Base-by-base conservation (phyloP, 805 yeast genomes). In the Ogataea nakhonphanomensis region DNA sequence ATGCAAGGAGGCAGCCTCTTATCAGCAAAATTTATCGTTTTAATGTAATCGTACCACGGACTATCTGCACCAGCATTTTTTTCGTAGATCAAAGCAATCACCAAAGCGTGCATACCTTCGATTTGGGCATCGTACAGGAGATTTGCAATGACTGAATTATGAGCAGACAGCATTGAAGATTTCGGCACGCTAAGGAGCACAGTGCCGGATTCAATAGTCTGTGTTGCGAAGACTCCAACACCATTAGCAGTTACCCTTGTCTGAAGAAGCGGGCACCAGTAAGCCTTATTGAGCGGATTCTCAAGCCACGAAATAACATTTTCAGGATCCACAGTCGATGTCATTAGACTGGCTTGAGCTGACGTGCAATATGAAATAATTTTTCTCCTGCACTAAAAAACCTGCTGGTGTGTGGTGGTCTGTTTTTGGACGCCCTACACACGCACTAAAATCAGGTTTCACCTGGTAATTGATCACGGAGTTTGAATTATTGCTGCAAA, bases 41-140 rank as follows among this genome's bases (percentile, higher is more conserved):
- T 60, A 32, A 90, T 65, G 57, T 83, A 91, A 3, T 65, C 68
- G 44, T 44, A 68, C 97, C 97, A 91, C 5, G 95, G 96, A n/a
- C 95, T 83, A 4, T 58, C 50, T n/a, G 68, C 64, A 2, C 76
- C 77, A 33, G 72, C 64, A 3, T 76, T 64, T 39, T 69, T 60
- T 57, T 91, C 98, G 54, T 85, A 88, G 21, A 89, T 66, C 43
- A 79, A 84, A 0, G 90, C 77, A 7, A 86, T 48, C 6, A 83
- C 76, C 36, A 90, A 65, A 0, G 80, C 84, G 30, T 76, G 70
- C 64, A 84, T 76, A 0, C 95, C 93, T 27, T 69, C 73, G 4
- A 84, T 61, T 2, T 64, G 70, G 22, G 71, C 71, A 32, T 86
- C 95, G 9, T 67, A 59, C 9, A 90, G 55, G 11, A 89, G 53